A percentile compares a stretch with the other conserved stretches of the same genome.
These are phyloP conservation scores for Trypanosoma theileri DNA, from an alignment of 208 protist species.

Conservation along the genomic window DNA sequence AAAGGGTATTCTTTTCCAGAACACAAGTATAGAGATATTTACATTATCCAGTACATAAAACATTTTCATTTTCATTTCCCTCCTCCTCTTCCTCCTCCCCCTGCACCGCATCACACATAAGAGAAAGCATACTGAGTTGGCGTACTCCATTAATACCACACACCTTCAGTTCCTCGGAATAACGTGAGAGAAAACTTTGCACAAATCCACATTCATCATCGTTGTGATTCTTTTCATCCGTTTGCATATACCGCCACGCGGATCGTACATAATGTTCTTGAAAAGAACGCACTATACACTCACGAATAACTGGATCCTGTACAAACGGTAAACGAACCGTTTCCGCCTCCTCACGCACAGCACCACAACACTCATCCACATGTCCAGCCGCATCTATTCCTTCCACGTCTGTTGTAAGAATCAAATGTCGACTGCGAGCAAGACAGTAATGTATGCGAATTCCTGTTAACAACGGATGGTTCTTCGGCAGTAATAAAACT, in stretches of 20 bases:
- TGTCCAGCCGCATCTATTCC: slow-evolving; percentile 18
- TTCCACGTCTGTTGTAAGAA: slow-evolving; percentile 27
- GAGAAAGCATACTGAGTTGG: slow-evolving; percentile 64
- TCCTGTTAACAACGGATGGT: slow-evolving; percentile 63
- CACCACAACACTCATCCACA: slow-evolving; percentile 57
- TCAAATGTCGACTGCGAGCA: slow-evolving; percentile 45
- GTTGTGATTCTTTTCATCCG: slow-evolving; percentile 1
- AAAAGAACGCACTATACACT: slow-evolving; percentile 60
- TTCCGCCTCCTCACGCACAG: slow-evolving; percentile 50
- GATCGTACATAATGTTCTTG: slow-evolving; percentile 63
- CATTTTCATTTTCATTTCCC: not conserved
- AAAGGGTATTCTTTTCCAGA: not conserved
- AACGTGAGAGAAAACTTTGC: slow-evolving; percentile 46
- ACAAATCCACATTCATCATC: slow-evolving; percentile 33
- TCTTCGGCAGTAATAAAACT: slow-evolving; percentile 37
- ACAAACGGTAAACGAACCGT: slow-evolving; percentile 62
- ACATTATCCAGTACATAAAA: not conserved
- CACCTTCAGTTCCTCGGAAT: slow-evolving; percentile 52
- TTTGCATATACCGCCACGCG: slow-evolving; percentile 22
- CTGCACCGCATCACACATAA: slow-evolving; percentile 40
- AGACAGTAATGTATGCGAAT: slow-evolving; percentile 75
- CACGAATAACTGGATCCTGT: slow-evolving; percentile 51
- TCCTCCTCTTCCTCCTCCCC: not conserved
- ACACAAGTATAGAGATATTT: not conserved
- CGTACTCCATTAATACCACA: slow-evolving; percentile 42